These are phyloP conservation scores for Tylopilus intermedius DNA, from an alignment of 768 basidiomycete genomes.

Conservation along the genomic window DNA sequence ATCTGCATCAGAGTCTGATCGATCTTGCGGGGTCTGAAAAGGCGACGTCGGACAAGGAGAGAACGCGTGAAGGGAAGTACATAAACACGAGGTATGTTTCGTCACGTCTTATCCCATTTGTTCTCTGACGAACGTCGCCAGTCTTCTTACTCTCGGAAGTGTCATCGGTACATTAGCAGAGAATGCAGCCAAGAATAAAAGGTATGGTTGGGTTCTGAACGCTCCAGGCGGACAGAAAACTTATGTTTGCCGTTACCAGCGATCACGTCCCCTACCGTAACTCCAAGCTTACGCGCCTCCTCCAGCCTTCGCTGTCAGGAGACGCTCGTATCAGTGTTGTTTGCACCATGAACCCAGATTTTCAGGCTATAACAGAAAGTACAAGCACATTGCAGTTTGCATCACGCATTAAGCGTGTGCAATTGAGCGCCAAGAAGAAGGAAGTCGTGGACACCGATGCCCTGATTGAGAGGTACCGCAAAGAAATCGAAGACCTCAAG, in stretches of 20 bases:
- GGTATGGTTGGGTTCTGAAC: conserved; percentile 32
- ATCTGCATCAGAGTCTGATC: conserved; percentile 64
- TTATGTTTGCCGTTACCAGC: conserved; percentile 28
- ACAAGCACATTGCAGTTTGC: conserved; percentile 90
- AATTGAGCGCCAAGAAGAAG: conserved; percentile 85
- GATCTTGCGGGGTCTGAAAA: conserved; percentile 97
- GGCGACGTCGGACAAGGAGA: conserved; percentile 91
- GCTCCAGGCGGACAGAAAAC: neutral
- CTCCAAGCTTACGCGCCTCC: conserved; percentile 88
- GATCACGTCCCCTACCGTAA: conserved; percentile 95
- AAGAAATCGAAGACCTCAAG: conserved; percentile 90
- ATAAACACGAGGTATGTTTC: conserved; percentile 77
- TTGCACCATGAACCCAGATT: conserved; percentile 90
- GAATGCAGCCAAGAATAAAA: conserved; percentile 73
- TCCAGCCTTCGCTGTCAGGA: conserved; percentile 92
- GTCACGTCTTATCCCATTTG: no score
- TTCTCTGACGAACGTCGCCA: conserved; percentile 25
- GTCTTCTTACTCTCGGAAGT: conserved; percentile 85
- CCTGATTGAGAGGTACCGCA: conserved; percentile 87
- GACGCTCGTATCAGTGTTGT: conserved; percentile 95
- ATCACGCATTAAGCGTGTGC: conserved; percentile 84
- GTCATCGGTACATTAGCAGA: conserved; percentile 92
- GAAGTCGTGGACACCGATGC: conserved; percentile 92
- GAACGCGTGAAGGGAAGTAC: conserved; percentile 93
- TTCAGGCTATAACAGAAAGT: conserved; percentile 73